Conservation (phyloP, 2,329 filamentous ascomycete genomes). For the Cladophialophora bantiana region DNA sequence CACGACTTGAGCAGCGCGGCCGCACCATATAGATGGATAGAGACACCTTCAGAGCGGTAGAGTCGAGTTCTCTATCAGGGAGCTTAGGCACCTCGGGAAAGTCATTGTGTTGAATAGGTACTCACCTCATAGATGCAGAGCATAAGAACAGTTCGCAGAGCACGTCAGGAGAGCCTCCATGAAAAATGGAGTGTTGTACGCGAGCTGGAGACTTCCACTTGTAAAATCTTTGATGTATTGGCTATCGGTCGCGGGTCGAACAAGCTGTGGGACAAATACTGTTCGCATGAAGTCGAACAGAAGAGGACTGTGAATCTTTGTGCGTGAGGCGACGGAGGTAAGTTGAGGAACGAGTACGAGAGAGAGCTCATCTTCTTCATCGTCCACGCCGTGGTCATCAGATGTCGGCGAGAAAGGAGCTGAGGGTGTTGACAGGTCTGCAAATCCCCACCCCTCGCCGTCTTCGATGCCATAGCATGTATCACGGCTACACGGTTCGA, state of each 20-base stretch:
- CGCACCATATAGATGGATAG: conserved; percentile 40
- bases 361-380: background rate
- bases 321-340: background rate
- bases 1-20: conserved; percentile 38
- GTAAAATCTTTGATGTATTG: conserved; percentile 28
- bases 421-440: background rate
- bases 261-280: conserved; percentile 40
- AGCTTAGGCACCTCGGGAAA: background rate
- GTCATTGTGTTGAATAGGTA: background rate
- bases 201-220: conserved; percentile 32
- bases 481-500: background rate
- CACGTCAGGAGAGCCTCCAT: conserved; percentile 42
- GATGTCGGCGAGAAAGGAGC: background rate
- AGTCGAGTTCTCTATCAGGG: conserved; percentile 35
- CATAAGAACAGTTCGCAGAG: conserved; percentile 37
- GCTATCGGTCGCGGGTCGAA: conserved; percentile 35
- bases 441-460: background rate
- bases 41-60: conserved; percentile 33
- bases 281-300: conserved; percentile 40
- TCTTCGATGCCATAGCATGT: background rate
- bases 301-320: conserved; percentile 19
- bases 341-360: background rate
- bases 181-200: conserved; percentile 33
- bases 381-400: background rate
- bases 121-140: conserved; percentile 43